A percentile compares a stretch with the other conserved stretches of the same genome.
Conservation (phyloP, 352 stramenopile genomes). For the Pythium sp. region DNA sequence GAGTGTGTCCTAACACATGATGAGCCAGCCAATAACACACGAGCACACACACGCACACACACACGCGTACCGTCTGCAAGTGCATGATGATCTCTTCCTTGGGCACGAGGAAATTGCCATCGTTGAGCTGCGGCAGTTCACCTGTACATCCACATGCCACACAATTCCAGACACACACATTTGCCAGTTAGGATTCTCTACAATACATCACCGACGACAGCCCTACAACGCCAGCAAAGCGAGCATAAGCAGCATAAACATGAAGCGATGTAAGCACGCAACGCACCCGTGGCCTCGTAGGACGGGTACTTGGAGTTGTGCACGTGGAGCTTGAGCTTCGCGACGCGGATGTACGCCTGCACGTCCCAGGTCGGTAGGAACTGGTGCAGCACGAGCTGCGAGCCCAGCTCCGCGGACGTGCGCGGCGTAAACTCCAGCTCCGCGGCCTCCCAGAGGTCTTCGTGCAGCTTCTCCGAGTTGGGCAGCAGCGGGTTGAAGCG, state of each 20-base stretch:
- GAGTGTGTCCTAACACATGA: background rate
- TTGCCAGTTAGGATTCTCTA: too few species aligned
- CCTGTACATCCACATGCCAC: constrained; percentile 17
- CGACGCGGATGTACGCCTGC: constrained; percentile 81
- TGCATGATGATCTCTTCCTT: constrained; percentile 87
- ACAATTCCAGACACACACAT: too few species aligned
- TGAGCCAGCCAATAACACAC: background rate
- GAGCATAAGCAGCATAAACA: too few species aligned
- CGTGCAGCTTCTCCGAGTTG: constrained; percentile 65
- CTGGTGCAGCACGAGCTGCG: constrained; percentile 72
- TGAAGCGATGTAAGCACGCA: background rate
- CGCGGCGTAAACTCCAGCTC: constrained; percentile 59
- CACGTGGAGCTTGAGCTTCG: constrained; percentile 70
- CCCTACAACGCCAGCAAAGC: too few species aligned
- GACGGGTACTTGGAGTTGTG: constrained; percentile 83
- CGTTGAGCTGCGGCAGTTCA: constrained; percentile 79
- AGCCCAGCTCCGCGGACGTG: constrained; percentile 69
- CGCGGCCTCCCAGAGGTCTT: constrained; percentile 49
- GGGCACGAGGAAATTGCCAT: constrained; percentile 84
- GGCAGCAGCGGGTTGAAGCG: constrained; percentile 78
- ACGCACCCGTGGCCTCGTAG: constrained; percentile 72
- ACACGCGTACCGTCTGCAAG: constrained; percentile 60
- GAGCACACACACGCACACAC: background rate
- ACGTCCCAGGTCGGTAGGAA: constrained; percentile 84
- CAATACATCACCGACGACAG: too few species aligned